A percentile compares a stretch with the other conserved stretches of the same genome.
Evolutionary conservation across 2,329 filamentous ascomycete species (phyloP).

Genomic region (Drechslerella stenobrocha): DNA sequence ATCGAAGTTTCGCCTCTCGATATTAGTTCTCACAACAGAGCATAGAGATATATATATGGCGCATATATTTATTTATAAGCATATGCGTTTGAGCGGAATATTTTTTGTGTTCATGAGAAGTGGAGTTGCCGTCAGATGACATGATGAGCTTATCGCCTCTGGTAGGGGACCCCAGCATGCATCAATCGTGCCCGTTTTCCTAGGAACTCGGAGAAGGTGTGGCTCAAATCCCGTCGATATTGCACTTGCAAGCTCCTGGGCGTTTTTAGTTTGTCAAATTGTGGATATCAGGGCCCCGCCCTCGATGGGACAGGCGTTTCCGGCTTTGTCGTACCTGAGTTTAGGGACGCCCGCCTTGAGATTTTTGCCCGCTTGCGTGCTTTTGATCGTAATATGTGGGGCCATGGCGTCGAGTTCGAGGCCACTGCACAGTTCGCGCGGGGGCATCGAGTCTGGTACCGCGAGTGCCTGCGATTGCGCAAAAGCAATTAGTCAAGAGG

Average conservation of each 20-base stretch:
- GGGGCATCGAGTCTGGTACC: slow-evolving; percentile 4
- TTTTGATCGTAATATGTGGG: slow-evolving; percentile 34
- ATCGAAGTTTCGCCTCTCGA: slow-evolving; percentile 17
- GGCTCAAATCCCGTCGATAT: slow-evolving; percentile 47
- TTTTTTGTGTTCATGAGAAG: slow-evolving; percentile 5
- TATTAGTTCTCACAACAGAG: not conserved
- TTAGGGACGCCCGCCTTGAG: slow-evolving; percentile 32
- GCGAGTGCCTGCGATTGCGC: slow-evolving; percentile 32
- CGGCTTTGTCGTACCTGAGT: slow-evolving; percentile 46
- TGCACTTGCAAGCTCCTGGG: slow-evolving; percentile 40
- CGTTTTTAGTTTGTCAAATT: slow-evolving; percentile 44
- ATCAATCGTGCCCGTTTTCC: slow-evolving; percentile 2
- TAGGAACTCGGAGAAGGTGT: slow-evolving; percentile 36
- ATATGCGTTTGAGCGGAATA: no score
- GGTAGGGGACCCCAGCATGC: slow-evolving; percentile 10
- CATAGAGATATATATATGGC: slow-evolving; percentile 26
- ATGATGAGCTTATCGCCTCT: slow-evolving; percentile 34
- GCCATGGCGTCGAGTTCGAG: slow-evolving; percentile 27
- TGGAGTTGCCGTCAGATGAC: slow-evolving; percentile 44
- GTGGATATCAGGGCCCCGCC: slow-evolving; percentile 31
- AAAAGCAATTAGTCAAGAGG: slow-evolving; percentile 25
- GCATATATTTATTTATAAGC: slow-evolving; percentile 26
- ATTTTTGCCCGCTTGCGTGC: slow-evolving; percentile 43
- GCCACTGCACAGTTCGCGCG: slow-evolving; percentile 35
- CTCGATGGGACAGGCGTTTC: slow-evolving; percentile 31